Base-by-base conservation (phyloP, 2,329 filamentous ascomycete genomes). In the Cladosporium austrohemisphaericum region DNA sequence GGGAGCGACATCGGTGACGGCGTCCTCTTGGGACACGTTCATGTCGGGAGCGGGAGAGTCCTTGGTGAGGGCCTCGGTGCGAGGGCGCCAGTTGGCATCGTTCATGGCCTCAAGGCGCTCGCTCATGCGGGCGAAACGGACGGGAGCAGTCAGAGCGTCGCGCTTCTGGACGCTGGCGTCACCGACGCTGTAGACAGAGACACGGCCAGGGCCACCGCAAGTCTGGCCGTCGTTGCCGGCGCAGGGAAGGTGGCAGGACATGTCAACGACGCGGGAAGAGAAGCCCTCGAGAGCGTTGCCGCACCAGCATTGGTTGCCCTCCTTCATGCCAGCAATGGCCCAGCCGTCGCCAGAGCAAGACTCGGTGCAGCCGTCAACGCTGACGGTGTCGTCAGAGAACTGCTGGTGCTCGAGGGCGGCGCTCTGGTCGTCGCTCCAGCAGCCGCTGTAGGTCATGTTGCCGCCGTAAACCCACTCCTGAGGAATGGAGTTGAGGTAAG, bases 381-480 rank as follows among this genome's bases (percentile, higher is more conserved):
- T 60, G 48, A 60, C 64, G 9, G 50, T 54, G 20, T 52, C 32
- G 35, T 57, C 51, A 33, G 55, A 51, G 41, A 54, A 59, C 20
- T 59, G 49, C 38, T 56, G 52, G 10, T 56, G 56, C 7, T 57
- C 26, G n/a, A 65, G 52, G 1, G 58, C 55, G n/a, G 47, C 47
- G 0, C 57, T 54, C 16, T 54, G 48, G 16, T 56, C 53, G 36
- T 68, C 62, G 11, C 59, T 60, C 49, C 55, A 68, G 57, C 65
- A 68, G 9, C 65, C 65, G 31, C 57, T 55, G 49, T 64, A 66
- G 1, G 62, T 65, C 61, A 65, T 64, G 46, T 59, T 57, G 11
- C 60, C 57, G 14, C 54, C 52, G 41, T 63, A 65, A 4, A 58
- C 51, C 44, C 44, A 47, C 13, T 47, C 44, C 33, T 47, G 44